A percentile compares a stretch with the other conserved stretches of the same genome.
Evolutionary conservation across 75 land plant species (phyloP).

Genomic region (Pinus taeda): DNA sequence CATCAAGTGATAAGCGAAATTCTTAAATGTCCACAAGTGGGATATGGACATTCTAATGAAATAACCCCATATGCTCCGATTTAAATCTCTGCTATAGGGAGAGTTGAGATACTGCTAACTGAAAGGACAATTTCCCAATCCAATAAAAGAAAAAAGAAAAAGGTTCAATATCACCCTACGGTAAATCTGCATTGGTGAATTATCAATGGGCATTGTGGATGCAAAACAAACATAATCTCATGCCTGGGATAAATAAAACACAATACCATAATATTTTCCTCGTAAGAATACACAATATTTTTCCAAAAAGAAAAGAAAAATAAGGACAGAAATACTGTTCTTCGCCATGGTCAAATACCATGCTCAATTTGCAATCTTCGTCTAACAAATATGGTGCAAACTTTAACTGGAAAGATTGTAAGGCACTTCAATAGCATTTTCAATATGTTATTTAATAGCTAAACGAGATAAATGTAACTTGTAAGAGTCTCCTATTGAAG

Average conservation of each 20-base stretch:
- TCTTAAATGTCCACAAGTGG: background rate
- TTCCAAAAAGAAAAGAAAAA: too few species aligned
- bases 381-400: background rate
- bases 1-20: background rate
- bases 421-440: background rate
- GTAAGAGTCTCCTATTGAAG: background rate
- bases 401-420: background rate
- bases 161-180: too few species aligned
- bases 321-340: too few species aligned
- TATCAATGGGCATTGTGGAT: too few species aligned
- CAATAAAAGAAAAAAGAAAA: too few species aligned
- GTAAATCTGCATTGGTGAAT: too few species aligned
- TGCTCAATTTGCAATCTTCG: too few species aligned
- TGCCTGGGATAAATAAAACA: too few species aligned
- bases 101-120: background rate
- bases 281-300: too few species aligned
- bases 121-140: background rate
- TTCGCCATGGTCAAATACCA: too few species aligned
- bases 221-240: too few species aligned
- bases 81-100: background rate
- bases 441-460: background rate
- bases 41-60: background rate
- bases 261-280: too few species aligned
- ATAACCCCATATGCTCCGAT: background rate
- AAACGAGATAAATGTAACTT: background rate